phyloP scores from a whole-genome alignment of 2,329 filamentous ascomycete species.

The Beauveria sp. region DNA sequence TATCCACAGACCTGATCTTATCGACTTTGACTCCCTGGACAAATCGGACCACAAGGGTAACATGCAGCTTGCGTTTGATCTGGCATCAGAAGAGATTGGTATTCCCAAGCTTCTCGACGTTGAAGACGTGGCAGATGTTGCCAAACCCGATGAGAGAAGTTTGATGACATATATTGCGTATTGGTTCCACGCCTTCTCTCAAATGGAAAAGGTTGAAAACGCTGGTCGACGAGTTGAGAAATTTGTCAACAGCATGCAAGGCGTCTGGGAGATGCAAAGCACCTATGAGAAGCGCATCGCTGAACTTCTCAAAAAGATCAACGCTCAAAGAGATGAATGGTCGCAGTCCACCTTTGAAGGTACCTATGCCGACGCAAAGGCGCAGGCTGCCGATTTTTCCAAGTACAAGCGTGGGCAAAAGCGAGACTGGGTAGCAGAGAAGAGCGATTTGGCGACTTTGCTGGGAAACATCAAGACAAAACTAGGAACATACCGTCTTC shows the following conservation, averaged over 20 bases:
- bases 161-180: conserved; percentile 99
- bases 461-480: conserved; percentile 99
- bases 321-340: conserved; percentile 68
- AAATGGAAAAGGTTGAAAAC: conserved; percentile 98
- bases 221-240: conserved; percentile 94
- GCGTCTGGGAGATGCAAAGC: conserved; percentile 99
- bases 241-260: conserved; percentile 98
- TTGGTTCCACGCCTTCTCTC: conserved; percentile 99
- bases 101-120: conserved; percentile 94
- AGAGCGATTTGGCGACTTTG: conserved; percentile 87
- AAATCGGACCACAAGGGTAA: conserved; percentile 92
- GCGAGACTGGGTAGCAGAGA: conserved; percentile 93
- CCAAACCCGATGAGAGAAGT: conserved; percentile 90
- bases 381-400: conserved; percentile 72
- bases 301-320: conserved; percentile 68
- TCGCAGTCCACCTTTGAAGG: conserved; percentile 76
- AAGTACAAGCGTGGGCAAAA: conserved; percentile 89
- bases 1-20: conserved; percentile 93
- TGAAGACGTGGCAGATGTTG: conserved; percentile 94
- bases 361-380: conserved; percentile 87
- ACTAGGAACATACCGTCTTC: conserved; percentile 84
- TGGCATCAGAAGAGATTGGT: conserved; percentile 91
- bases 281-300: conserved; percentile 89
- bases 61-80: conserved; percentile 97
- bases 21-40: conserved; percentile 92